Base-by-base conservation (phyloP, 2,329 filamentous ascomycete species). In the Arthrobotrys musiformis region DNA sequence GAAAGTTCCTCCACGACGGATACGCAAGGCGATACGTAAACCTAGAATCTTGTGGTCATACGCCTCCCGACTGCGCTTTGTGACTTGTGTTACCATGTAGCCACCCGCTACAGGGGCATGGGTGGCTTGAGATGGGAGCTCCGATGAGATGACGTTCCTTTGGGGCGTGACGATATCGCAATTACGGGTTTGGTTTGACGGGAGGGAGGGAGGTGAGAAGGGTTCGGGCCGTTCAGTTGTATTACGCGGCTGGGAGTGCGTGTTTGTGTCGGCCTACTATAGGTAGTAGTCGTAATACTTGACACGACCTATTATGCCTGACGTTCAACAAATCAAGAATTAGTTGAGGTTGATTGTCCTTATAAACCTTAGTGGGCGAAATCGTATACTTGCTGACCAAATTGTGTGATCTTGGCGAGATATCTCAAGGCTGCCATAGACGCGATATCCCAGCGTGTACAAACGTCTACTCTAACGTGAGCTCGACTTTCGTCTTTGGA, bases 61-160 rank as follows among this genome's bases (percentile, higher is more conserved):
- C 54, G 4, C 19, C n/a, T n/a, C n/a, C 54, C 54, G 54, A 58
- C 30, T 40, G 54, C 54, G 54, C 33, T 58, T 58, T 37, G 17
- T 35, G 50, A 13, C 11, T 4, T 24, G 33, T n/a, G 1, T 56
- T 5, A 56, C n/a, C n/a, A 22, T 35, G n/a, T 30, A 6, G n/a
- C 7, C 17, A 56, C n/a, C 28, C 54, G 9, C 26, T 58, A 35
- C 33, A 24, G 54, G 30, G 9, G n/a, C n/a, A n/a, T 56, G 30
- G n/a, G 22, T 7, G 13, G 24, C 4, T 52, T 30, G 9, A 2
- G 5, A 5, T 52, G 48, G 24, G 48, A 56, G 50, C 50, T 56
- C 50, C 28, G 50, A 56, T 56, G 50, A 13, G 26, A 56, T 56
- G 50, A 56, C 50, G 28, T 22, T 19, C 9, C 11, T 52, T n/a